Conservation (phyloP, 2,329 filamentous ascomycete species). For the Mycogone perniciosa region DNA sequence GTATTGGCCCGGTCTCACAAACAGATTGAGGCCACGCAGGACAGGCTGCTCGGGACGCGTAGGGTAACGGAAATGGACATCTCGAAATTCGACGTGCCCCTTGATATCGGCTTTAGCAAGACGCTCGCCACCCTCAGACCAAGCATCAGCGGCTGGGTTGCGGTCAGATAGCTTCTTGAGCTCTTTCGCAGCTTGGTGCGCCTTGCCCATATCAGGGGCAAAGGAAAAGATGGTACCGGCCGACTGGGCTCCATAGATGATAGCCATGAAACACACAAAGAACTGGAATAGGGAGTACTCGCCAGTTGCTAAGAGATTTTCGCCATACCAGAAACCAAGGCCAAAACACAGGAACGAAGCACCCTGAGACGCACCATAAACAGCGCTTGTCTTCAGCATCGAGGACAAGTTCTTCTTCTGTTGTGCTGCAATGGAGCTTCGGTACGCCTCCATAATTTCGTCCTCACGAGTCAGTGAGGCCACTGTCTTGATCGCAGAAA, state of each 20-base stretch:
- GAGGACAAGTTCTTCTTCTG: neutral
- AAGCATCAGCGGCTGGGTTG: conserved; percentile 69
- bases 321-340: conserved; percentile 12
- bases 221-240: conserved; percentile 83
- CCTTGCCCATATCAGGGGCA: conserved; percentile 80
- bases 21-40: conserved; percentile 54
- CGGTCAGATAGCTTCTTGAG: conserved; percentile 75
- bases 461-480: conserved; percentile 11
- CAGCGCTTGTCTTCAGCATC: neutral
- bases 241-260: conserved; percentile 64
- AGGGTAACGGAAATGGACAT: conserved; percentile 62
- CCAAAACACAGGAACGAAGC: conserved; percentile 5
- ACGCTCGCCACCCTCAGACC: conserved; percentile 58
- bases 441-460: neutral
- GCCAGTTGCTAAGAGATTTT: conserved; percentile 17
- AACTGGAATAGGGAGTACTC: conserved; percentile 35
- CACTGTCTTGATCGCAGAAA: conserved; percentile 15
- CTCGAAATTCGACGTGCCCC: conserved; percentile 55
- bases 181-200: conserved; percentile 67
- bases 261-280: conserved; percentile 37
- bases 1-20: conserved; percentile 33
- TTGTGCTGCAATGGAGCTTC: neutral
- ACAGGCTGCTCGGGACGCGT: conserved; percentile 59
- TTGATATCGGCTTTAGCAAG: conserved; percentile 51
- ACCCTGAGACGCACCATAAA: conserved; percentile 4